phyloP scores from a whole-genome alignment of 495 filamentous ascomycete genomes.

The Bacidia rubella region DNA sequence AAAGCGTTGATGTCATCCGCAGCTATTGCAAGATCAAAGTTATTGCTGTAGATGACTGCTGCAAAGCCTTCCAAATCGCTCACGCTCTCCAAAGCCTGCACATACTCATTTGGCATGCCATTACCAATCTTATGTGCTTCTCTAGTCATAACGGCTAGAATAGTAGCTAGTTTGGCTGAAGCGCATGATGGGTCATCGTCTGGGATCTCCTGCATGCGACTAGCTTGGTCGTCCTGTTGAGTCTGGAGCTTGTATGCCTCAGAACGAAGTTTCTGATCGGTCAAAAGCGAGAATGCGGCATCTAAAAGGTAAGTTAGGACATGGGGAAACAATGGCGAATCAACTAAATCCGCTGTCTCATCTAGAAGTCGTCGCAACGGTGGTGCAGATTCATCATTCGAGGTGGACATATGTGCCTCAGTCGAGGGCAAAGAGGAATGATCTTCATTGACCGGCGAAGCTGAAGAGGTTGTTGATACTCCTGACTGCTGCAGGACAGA shows the following conservation, averaged over 20 bases:
- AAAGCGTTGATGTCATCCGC: conserved; percentile 20
- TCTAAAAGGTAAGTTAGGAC: conserved; percentile 79
- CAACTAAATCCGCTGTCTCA: conserved; percentile 89
- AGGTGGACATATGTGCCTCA: conserved; percentile 8
- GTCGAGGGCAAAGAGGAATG: conserved; percentile 30
- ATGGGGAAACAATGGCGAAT: conserved; percentile 75
- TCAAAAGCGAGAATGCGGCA: conserved; percentile 65
- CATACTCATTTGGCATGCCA: conserved; percentile 77
- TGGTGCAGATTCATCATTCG: conserved; percentile 21
- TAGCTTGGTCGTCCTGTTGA: conserved; percentile 24
- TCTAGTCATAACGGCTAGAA: conserved; percentile 70
- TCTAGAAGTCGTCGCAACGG: conserved; percentile 76
- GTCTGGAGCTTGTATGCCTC: conserved; percentile 57
- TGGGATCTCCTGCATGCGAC: conserved; percentile 28
- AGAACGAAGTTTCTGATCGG: conserved; percentile 63
- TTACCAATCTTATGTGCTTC: conserved; percentile 84
- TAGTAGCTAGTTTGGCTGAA: conserved; percentile 73
- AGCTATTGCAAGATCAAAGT: conserved; percentile 59
- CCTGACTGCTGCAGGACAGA: conserved; percentile 74
- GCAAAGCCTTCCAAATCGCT: conserved; percentile 86
- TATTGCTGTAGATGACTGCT: conserved; percentile 85
- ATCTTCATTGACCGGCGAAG: conserved; percentile 17
- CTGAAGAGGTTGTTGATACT: conserved; percentile 41
- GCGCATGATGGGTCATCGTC: conserved; percentile 6
- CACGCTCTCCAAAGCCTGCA: conserved; percentile 68